Base-by-base conservation (phyloP, 1,139 yeast species). In the Keqinozyma sinolaborantium region DNA sequence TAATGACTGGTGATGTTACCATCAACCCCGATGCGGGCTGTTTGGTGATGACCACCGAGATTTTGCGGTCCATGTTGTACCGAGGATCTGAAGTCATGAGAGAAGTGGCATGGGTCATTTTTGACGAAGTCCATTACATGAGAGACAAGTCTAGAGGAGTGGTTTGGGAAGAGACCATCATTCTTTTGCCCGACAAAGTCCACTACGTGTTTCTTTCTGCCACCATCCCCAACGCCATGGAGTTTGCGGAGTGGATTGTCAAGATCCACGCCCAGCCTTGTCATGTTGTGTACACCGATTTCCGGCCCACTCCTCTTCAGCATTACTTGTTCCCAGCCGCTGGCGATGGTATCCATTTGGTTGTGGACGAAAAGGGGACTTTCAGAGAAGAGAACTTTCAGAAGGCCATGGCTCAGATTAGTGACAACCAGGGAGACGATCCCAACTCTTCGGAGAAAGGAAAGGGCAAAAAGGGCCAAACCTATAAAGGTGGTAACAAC, bases 151-250 rank as follows among this genome's bases (percentile, higher is more conserved):
- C 88, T 42, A 79, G 99, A 63, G 99, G 99, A 55, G 99, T 92
- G 28, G 98, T 92, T 24, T 92, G 99, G 99, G 99, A 92, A 65
- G 99, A 92, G 62, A 94, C 96, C 14, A 92, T 92, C 44, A 92
- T 92, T 41, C 73, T 92, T 63, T 70, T 92, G 34, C 99, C 99
- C 3, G 96, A 90, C 50, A 94, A 92, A 62, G 96, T 94, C 26
- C 85, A 80, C 47, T 82, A 83, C 50, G 92, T 83, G 12, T 81
- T 88, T 46, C 67, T 88, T 43, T 88, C 97, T 10, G 99, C 99
- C 30, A 92, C 99, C 3, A 94, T 92, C 42, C 98, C 99, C 24
- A 92, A 92, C 56, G 96, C 98, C 4, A 84, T 87, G 83, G 97
- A 92, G 55, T 92, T 92, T 67, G 98, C 98, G 7, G 95, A 90